Base-by-base conservation (phyloP, 2,329 filamentous ascomycete species). In the Venturia aucupariae region DNA sequence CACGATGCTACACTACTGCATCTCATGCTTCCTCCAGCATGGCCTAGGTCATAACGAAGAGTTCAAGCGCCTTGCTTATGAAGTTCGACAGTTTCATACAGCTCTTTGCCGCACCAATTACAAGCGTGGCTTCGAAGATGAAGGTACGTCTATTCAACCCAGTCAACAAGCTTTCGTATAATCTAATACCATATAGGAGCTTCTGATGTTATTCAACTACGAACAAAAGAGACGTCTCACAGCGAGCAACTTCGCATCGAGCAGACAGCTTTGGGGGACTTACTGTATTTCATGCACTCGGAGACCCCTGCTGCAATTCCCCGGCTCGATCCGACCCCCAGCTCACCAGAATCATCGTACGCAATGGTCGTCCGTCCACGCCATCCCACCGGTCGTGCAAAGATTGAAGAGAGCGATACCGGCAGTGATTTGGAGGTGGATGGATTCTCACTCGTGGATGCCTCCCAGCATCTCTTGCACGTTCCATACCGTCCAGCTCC, bases 1-100 rank as follows among this genome's bases (percentile, higher is more conserved):
- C 51, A 75, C 73, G 0, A 69, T 80, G 19, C 70, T 78, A 60
- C 73, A 78, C 67, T 80, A 79, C 68, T 79, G 77, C 65, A 71
- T 80, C 24, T 70, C 71, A 7, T 71, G 69, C 35, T 79, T 77
- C 67, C 44, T 68, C 3, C 71, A 72, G 32, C 77, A 80, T 65
- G 67, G 68, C 19, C 71, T 80, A 3, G 73, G 69, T 2, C 62
- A 73, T 27, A 70, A 74, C 51, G 63, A 66, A 13, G 72, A 73
- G 2, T 80, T 80, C 68, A 69, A 71, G 27, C 66, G 71, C 17
- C 65, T 77, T 13, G 72, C 73, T 1, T 74, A 69, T 48, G 73
- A 77, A 7, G 69, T 76, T 13, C 69, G 72, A 7, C 69, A 71
- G 6, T 79, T 80, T 67, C 72, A 76, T 48, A 72, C 74, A 60